Evolutionary conservation across 768 basidiomycete genomes (phyloP), one percentile per base, ranked within the genome.

Genomic region (Brasilioporus rufonigricans): DNA sequence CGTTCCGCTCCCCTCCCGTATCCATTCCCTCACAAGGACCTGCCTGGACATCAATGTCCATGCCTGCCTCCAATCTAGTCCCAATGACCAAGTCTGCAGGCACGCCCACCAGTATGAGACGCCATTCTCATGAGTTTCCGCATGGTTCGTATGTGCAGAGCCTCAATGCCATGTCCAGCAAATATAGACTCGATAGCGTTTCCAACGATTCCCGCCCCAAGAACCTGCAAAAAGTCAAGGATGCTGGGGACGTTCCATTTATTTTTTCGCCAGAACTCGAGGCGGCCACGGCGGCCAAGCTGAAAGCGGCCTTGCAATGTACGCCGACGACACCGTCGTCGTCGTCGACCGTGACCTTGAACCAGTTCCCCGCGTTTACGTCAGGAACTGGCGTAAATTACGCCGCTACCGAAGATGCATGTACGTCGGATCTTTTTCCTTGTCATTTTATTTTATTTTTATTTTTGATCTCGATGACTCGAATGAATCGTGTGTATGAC

Each of bases 241-340:
- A 70, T 26, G 68, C 70, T 0, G 68, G 68, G 1, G 68, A 70
- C 35, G 63, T 64, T 11, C 68, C 68, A 0, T 70, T 70, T n/a
- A 67, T 70, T 3, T 69, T 71, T 24, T 71, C 66, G 2, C 51
- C 67, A 2, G 69, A 70, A n/a, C 58, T 66, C 7, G 68, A 69
- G 52, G 68, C 67, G 16, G 68, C 52, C 0, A 65, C 69, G 3
- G 63, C 68, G 5, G 68, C 68, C 21, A 70, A 60, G 13, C 50
- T 70, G 12, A 56, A 70, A 21, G 68, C 65, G 1, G 68, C 47
- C 1, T 31, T 69, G 19, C 68, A 70, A 44, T 58, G 57, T 3
- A 58, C 61, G 0, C 44, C 53, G 5, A 14, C 53, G 5, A 14
- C 49, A 27, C 21, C 55, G 23, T 13, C 59, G 1, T 16, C n/a